Percentiles rank a stretch among this genome's conserved stretches.
phyloP scores from a whole-genome alignment of 2,329 filamentous ascomycete genomes.

The Chalara sp. region DNA sequence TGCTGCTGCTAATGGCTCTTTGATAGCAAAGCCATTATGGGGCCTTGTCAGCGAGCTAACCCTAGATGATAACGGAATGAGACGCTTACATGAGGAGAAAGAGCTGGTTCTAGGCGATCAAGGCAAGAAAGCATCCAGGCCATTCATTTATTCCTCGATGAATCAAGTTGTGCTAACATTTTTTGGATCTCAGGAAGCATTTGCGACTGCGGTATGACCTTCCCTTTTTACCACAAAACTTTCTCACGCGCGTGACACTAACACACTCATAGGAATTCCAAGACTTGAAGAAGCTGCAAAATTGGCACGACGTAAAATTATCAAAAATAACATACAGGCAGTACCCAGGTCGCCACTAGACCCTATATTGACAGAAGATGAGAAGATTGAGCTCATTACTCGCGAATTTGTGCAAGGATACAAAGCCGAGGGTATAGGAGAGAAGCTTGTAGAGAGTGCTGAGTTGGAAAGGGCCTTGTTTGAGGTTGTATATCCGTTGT shows the following conservation, averaged over 20 bases:
- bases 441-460: constrained; percentile 2
- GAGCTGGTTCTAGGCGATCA: constrained; percentile 4
- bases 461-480: constrained; percentile 10
- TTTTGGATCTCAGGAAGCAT: constrained; percentile 3
- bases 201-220: constrained; percentile 6
- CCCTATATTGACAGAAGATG: constrained; percentile 5
- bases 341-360: not conserved
- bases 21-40: constrained; percentile 3
- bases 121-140: constrained; percentile 2
- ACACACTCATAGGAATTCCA: constrained; percentile 3
- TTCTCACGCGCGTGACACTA: not conserved
- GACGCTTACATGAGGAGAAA: constrained; percentile 1
- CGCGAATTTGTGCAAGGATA: constrained; percentile 1
- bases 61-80: constrained; percentile 5
- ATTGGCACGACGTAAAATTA: not conserved
- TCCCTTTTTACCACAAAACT: too few relatives aligned
- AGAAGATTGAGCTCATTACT: constrained; percentile 9
- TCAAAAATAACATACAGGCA: not conserved
- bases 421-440: not conserved
- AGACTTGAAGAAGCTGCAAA: constrained; percentile 3
- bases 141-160: not conserved
- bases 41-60: constrained; percentile 3
- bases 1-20: constrained; percentile 4
- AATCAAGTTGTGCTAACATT: constrained; percentile 1
- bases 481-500: constrained; percentile 8